Conservation (phyloP, 2,329 filamentous ascomycete species). For the Neurospora crassa region DNA sequence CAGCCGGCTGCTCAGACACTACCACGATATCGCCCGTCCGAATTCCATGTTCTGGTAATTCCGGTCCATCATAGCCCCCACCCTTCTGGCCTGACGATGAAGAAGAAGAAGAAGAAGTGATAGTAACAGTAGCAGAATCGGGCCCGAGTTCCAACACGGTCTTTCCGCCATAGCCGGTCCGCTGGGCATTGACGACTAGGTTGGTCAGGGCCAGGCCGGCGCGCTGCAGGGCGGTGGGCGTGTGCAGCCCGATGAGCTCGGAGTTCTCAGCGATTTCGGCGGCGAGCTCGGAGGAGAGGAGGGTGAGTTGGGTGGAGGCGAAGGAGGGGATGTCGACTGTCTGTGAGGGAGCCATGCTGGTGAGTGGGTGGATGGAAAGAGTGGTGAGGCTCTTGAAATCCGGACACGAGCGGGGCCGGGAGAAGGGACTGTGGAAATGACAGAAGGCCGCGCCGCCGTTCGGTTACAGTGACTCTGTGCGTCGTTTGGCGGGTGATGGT, state of each 20-base stretch:
- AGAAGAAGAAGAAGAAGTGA: too few relatives aligned
- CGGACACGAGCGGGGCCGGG: not conserved
- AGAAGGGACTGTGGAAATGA: not conserved
- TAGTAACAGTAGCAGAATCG: slow-evolving; percentile 54
- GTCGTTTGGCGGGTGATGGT: not conserved
- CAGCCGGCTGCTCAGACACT: slow-evolving; percentile 64
- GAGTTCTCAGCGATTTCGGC: slow-evolving; percentile 64
- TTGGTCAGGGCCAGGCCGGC: slow-evolving; percentile 74
- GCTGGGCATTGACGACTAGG: slow-evolving; percentile 61
- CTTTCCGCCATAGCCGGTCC: slow-evolving; percentile 86
- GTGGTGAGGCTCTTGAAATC: not conserved
- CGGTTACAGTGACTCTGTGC: not conserved
- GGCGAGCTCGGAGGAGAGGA: slow-evolving; percentile 62
- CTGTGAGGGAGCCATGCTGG: slow-evolving; percentile 4
- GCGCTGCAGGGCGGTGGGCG: slow-evolving; percentile 59
- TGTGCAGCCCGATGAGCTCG: slow-evolving; percentile 55
- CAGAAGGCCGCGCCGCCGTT: not conserved
- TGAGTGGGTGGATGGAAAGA: too few relatives aligned
- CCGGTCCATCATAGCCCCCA: slow-evolving; percentile 20
- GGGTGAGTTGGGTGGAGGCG: slow-evolving; percentile 57
- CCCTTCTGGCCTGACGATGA: too few relatives aligned
- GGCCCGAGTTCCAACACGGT: slow-evolving; percentile 70
- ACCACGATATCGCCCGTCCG: slow-evolving; percentile 70
- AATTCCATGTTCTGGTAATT: slow-evolving; percentile 66
- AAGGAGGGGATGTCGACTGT: slow-evolving; percentile 47